Evolutionary conservation across 2,329 filamentous ascomycete species (phyloP).

Genomic region (Pseudogymnoascus sp.): DNA sequence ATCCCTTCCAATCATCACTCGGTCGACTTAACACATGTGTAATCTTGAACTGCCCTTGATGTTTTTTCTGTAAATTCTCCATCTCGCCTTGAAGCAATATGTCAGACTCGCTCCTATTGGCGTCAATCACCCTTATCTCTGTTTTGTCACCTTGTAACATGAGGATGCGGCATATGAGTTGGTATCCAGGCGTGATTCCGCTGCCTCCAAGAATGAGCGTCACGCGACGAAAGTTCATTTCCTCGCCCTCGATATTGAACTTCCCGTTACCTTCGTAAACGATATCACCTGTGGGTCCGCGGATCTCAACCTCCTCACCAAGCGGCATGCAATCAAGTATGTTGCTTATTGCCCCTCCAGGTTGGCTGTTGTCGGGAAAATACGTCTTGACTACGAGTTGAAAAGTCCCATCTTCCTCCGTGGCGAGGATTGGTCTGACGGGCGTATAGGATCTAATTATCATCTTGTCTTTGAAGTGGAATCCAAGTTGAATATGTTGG

Average conservation of each 20-base stretch:
- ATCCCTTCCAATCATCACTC: conserved; percentile 39
- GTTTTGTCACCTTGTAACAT: conserved; percentile 32
- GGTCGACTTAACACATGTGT: conserved; percentile 43
- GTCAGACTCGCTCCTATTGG: conserved; percentile 42
- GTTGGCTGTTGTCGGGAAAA: conserved; percentile 40
- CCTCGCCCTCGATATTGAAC: conserved; percentile 40
- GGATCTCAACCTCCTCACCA: conserved; percentile 45
- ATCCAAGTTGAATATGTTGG: conserved; percentile 48
- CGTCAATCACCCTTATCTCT: conserved; percentile 40
- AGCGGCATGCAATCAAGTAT: conserved; percentile 45
- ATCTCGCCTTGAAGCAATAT: conserved; percentile 41
- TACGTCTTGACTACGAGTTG: conserved; percentile 48
- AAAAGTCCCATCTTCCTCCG: conserved; percentile 40
- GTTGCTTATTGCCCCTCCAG: conserved; percentile 49
- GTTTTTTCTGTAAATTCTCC: conserved; percentile 35
- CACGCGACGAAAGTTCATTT: conserved; percentile 39
- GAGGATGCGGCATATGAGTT: conserved; percentile 41
- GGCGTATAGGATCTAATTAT: conserved; percentile 47
- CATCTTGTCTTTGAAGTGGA: conserved; percentile 46
- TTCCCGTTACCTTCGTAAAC: conserved; percentile 41
- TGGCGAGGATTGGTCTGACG: conserved; percentile 38
- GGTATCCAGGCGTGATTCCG: conserved; percentile 47
- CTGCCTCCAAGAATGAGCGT: conserved; percentile 45
- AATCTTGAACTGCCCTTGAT: conserved; percentile 37
- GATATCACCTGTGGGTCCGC: conserved; percentile 47